Percentiles rank a stretch among this genome's conserved stretches.
Conservation (phyloP, 2,329 filamentous ascomycete species). For the Colletotrichum viniferum region DNA sequence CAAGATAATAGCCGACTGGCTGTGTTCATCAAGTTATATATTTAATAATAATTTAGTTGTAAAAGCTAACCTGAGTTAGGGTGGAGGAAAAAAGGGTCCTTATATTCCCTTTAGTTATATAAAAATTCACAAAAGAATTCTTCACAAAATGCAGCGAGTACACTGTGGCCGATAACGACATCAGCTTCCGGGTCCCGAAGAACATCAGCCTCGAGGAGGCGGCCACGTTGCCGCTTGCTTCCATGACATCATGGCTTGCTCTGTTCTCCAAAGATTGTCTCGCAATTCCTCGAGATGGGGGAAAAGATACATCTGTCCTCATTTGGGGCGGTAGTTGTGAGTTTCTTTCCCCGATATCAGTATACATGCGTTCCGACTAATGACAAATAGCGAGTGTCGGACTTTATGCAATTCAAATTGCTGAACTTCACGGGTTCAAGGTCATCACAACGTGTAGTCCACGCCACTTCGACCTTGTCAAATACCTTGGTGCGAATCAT, state of each 20-base stretch:
- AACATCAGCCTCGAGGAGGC: constrained; percentile 33
- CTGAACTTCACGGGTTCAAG: constrained; percentile 33
- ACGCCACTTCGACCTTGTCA: constrained; percentile 33
- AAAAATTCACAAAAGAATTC: too few species aligned
- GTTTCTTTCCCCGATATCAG: not conserved
- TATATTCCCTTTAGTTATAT: too few species aligned
- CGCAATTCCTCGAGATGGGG: constrained; percentile 28
- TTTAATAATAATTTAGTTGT: too few species aligned
- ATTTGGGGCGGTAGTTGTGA: constrained; percentile 50
- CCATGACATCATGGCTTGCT: constrained; percentile 41
- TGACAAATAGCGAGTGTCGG: constrained; percentile 37
- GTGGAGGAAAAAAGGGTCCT: too few species aligned
- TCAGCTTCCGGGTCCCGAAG: constrained; percentile 42
- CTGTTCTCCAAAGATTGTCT: constrained; percentile 42
- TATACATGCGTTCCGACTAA: not conserved
- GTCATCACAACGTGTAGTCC: constrained; percentile 40
- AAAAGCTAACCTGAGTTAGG: too few species aligned
- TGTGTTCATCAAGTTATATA: too few species aligned
- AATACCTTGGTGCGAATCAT: constrained; percentile 34
- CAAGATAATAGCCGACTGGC: too few species aligned
- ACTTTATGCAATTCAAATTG: constrained; percentile 39
- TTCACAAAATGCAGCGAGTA: too few species aligned
- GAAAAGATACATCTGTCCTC: constrained; percentile 29
- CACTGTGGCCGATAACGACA: constrained; percentile 41
- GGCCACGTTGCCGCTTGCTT: constrained; percentile 42